These are phyloP conservation scores for Spathaspora hagerdaliae DNA, from an alignment of 805 yeast species.

Conservation along the genomic window DNA sequence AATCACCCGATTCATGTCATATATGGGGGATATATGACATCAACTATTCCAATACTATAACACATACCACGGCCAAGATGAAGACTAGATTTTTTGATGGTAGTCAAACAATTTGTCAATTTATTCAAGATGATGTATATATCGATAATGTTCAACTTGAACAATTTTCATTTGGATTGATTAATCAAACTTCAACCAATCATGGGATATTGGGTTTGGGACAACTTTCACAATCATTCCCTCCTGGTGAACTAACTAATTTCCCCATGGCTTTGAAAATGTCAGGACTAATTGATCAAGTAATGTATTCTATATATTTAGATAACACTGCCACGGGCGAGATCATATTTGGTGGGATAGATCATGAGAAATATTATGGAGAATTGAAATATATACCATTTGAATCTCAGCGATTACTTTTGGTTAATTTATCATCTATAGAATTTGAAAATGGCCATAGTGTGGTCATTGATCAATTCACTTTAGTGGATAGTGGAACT, in stretches of 20 bases:
- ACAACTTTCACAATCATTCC: background rate
- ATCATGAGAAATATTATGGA: conserved; percentile 21
- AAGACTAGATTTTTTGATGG: background rate
- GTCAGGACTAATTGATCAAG: conserved; percentile 26
- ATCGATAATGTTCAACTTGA: background rate
- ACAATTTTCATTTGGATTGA: conserved; percentile 63
- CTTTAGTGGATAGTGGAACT: background rate
- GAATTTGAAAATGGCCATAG: background rate
- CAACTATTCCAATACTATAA: background rate
- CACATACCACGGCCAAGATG: background rate
- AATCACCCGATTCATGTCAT: background rate
- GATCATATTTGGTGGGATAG: conserved; percentile 26
- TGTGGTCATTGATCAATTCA: background rate
- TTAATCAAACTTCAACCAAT: conserved; percentile 56
- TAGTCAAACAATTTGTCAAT: background rate
- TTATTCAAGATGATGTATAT: background rate
- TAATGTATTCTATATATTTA: conserved; percentile 30
- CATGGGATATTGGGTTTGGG: conserved; percentile 77
- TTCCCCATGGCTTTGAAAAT: conserved; percentile 25
- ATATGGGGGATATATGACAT: background rate
- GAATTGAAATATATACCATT: conserved; percentile 8
- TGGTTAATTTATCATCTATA: background rate
- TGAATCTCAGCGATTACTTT: background rate
- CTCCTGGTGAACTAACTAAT: conserved; percentile 11
- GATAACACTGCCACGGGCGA: conserved; percentile 15